These are phyloP conservation scores for Arabis hirsuta DNA, from an alignment of 345 rosid species.

Conservation along the genomic window DNA sequence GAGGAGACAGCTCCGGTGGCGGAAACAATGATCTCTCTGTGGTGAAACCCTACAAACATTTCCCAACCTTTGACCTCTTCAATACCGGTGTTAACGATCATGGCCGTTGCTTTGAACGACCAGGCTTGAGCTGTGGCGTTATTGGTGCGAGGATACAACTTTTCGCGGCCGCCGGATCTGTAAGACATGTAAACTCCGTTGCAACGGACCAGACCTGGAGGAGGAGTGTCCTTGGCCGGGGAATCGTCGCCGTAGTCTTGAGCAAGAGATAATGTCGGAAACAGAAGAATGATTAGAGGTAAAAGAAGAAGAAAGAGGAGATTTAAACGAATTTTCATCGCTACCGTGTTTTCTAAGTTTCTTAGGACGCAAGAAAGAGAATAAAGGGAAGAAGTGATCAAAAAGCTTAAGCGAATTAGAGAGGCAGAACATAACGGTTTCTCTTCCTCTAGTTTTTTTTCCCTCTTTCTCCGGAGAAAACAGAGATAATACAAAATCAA, in stretches of 20 bases:
- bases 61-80: slow-evolving; percentile 84
- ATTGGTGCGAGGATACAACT: slow-evolving; percentile 61
- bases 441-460: slow-evolving; percentile 41
- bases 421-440: slow-evolving; percentile 44
- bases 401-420: slow-evolving; percentile 30
- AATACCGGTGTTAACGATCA: slow-evolving; percentile 61
- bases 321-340: slow-evolving; percentile 32
- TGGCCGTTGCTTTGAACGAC: slow-evolving; percentile 72
- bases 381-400: slow-evolving; percentile 13
- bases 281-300: slow-evolving; percentile 31
- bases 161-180: slow-evolving; percentile 57
- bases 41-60: slow-evolving; percentile 65
- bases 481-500: slow-evolving; percentile 14
- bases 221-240: slow-evolving; percentile 38
- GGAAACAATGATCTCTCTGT: slow-evolving; percentile 70
- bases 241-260: slow-evolving; percentile 53
- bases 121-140: slow-evolving; percentile 85
- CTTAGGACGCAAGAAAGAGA: slow-evolving; percentile 41
- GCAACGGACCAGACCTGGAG: slow-evolving; percentile 61
- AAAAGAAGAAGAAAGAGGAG: slow-evolving; percentile 29
- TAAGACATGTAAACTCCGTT: slow-evolving; percentile 76
- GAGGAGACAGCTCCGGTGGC: slow-evolving; percentile 54
- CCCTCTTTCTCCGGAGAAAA: slow-evolving; percentile 35
- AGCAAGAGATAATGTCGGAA: slow-evolving; percentile 38
- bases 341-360: slow-evolving; percentile 31